Evolutionary conservation across 202 grass and related monocot genomes (phyloP).

Genomic region (Miscanthus sacchariflorus): DNA sequence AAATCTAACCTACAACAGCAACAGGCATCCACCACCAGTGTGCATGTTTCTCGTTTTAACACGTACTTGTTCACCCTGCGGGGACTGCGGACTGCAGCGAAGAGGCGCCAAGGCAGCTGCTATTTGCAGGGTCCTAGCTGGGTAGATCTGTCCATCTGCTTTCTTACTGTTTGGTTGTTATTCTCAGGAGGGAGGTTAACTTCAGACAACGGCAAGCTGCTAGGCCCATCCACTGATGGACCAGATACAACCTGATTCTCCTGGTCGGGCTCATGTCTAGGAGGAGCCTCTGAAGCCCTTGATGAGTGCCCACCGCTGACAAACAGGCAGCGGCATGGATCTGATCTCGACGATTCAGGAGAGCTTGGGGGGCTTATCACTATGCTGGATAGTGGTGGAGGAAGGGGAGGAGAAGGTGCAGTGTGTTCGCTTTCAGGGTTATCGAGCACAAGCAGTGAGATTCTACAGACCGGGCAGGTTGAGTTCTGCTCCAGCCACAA

Average conservation of each 20-base stretch:
- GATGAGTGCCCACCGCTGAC: slow-evolving; percentile 43
- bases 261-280: slow-evolving; percentile 51
- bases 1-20: slow-evolving; percentile 43
- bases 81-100: background rate
- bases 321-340: slow-evolving; percentile 62
- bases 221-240: slow-evolving; percentile 47
- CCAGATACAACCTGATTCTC: slow-evolving; percentile 40
- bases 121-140: slow-evolving; percentile 48
- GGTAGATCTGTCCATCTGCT: slow-evolving; percentile 55
- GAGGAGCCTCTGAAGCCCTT: slow-evolving; percentile 43
- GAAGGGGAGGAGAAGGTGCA: background rate
- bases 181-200: slow-evolving; percentile 40
- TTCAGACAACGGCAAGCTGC: slow-evolving; percentile 40
- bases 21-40: background rate
- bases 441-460: slow-evolving; percentile 83
- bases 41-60: too few species aligned
- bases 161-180: slow-evolving; percentile 31
- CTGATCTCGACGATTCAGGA: slow-evolving; percentile 54
- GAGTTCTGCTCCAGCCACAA: slow-evolving; percentile 86
- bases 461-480: slow-evolving; percentile 95
- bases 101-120: slow-evolving; percentile 36
- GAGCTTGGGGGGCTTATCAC: slow-evolving; percentile 56
- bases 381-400: slow-evolving; percentile 38
- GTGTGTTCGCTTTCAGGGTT: slow-evolving; percentile 64
- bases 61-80: background rate